phyloP scores from a whole-genome alignment of 169 alveolate genomes.

The Cryptosporidium meleagridis region DNA sequence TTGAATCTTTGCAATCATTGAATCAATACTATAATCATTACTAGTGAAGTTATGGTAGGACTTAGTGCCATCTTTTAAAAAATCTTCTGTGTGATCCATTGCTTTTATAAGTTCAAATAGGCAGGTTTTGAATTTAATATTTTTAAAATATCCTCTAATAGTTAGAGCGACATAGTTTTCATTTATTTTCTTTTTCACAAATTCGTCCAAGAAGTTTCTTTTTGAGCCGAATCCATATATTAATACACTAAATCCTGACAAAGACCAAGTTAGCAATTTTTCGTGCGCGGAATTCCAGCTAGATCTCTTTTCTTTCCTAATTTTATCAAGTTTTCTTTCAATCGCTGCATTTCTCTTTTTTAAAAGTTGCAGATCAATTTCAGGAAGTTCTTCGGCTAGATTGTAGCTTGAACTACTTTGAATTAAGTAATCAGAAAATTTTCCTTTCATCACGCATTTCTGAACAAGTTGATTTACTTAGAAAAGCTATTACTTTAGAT shows the following conservation, averaged over 20 bases:
- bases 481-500: not conserved
- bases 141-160: conserved; percentile 47
- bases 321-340: not conserved
- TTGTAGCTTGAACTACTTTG: not conserved
- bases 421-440: conserved; percentile 40
- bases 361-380: not conserved
- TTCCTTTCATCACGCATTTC: conserved; percentile 16
- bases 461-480: not conserved
- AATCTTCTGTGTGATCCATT: not conserved
- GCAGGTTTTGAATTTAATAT: conserved; percentile 42
- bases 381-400: conserved; percentile 1
- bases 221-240: conserved; percentile 63
- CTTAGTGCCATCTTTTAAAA: not conserved
- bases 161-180: conserved; percentile 19
- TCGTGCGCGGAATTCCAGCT: conserved; percentile 11
- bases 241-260: conserved; percentile 58
- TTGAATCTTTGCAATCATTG: conserved; percentile 26
- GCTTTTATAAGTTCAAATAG: conserved; percentile 30
- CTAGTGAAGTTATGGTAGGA: not conserved
- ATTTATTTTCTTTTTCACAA: conserved; percentile 11
- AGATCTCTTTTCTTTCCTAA: not conserved
- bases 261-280: conserved; percentile 31
- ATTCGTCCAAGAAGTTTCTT: conserved; percentile 25
- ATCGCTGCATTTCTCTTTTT: not conserved
- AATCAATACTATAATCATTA: conserved; percentile 21